Evolutionary conservation across 495 filamentous ascomycete genomes (phyloP).

Genomic region (Xylaria scruposa): DNA sequence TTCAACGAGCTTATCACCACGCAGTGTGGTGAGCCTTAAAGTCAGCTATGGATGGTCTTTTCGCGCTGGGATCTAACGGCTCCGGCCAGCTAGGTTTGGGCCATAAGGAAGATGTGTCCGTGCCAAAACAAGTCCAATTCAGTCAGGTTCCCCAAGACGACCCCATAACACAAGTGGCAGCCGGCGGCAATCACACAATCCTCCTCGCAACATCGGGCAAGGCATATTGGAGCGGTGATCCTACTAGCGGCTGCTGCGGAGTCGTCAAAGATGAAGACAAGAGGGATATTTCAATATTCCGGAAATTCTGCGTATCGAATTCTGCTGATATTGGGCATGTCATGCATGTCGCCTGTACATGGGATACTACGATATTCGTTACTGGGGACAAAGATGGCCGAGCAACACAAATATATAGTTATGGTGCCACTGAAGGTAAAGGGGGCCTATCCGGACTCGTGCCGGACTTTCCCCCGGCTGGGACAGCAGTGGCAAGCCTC

Average conservation of each 20-base stretch:
- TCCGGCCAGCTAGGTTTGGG: constrained; percentile 85
- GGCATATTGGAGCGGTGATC: constrained; percentile 69
- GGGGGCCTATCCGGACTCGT: constrained; percentile 44
- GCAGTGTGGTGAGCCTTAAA: too few relatives aligned
- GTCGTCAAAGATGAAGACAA: constrained; percentile 24
- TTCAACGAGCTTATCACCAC: too few relatives aligned
- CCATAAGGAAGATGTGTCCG: constrained; percentile 74
- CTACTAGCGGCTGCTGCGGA: constrained; percentile 63
- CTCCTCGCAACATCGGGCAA: constrained; percentile 63
- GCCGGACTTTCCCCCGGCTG: constrained; percentile 65
- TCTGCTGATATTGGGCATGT: constrained; percentile 25
- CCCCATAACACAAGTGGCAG: constrained; percentile 52
- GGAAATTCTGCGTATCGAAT: constrained; percentile 28
- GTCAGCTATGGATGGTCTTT: constrained; percentile 57
- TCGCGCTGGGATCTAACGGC: constrained; percentile 91
- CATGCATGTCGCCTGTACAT: constrained; percentile 67
- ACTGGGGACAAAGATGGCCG: constrained; percentile 44
- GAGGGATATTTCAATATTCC: constrained; percentile 35
- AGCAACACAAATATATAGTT: constrained; percentile 58
- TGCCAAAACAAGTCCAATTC: constrained; percentile 67
- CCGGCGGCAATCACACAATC: constrained; percentile 90
- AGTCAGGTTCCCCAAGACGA: constrained; percentile 33
- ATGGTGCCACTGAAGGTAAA: constrained; percentile 52
- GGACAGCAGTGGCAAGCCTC: constrained; percentile 60
- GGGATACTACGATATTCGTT: constrained; percentile 73